Base-by-base conservation (phyloP, 108 stramenopile species). In the Craspedostauros australis region DNA sequence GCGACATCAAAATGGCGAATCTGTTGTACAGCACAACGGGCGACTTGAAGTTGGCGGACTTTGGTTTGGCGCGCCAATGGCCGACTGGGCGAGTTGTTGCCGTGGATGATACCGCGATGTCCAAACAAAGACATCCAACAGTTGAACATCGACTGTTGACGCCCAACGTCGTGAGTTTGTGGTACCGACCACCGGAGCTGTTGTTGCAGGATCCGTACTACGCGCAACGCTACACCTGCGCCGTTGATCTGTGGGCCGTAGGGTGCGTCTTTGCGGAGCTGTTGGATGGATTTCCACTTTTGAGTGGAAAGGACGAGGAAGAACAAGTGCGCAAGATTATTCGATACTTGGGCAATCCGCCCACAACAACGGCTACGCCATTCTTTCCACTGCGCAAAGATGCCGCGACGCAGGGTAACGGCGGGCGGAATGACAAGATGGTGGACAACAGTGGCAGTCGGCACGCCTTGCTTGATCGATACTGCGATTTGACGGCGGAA, bases 121-220 rank as follows among this genome's bases (percentile, higher is more conserved):
- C 26, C 25, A 14, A 3, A 37, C 46, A 24, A 11, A 20, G 34
- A 69, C 36, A 22, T 4, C 30, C 11, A 31, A n/a, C n/a, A n/a
- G n/a, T n/a, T 18, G 0, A 33, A 3, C 31, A 21, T 5, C 34
- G 48, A 18, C 20, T 33, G 24, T 64, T 94, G 23, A 96, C 95
- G 9, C 89, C 86, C 30, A 84, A 91, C 46, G 95, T 96, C 19
- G 93, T 90, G 12, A 83, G 77, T 20, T 52, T 94, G 12, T 96
- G 95, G 95, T 96, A 96, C 52, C 86, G 95, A 19, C 76, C 91
- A 0, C 93, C 93, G 5, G 95, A 96, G 46, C 70, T 96, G 3
- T 56, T 96, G 26, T 62, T 94, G 32, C 34, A 52, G 24, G 27
- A 44, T 25, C 15, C 12, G 15, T 1, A 14, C 21, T 6, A n/a